Evolutionary conservation across 78 protist genomes (phyloP).

Genomic region (Capsaspora owczarzaki): DNA sequence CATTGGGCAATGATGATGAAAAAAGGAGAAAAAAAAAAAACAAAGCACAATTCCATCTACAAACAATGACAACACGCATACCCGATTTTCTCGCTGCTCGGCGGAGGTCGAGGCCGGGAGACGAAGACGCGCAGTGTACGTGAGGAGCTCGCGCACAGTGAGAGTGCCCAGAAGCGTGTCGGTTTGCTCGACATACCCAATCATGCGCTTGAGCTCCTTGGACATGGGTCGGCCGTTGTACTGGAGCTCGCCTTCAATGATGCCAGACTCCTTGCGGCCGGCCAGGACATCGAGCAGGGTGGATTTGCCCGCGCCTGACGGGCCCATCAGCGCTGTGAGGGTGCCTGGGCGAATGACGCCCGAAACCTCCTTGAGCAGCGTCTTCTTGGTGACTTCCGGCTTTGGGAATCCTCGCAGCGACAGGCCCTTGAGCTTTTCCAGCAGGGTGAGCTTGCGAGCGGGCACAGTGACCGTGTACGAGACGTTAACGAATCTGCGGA

Average conservation of each 20-base stretch:
- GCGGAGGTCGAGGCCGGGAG: constrained; percentile 8
- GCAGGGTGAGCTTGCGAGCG: not conserved
- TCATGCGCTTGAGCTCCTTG: constrained; percentile 12
- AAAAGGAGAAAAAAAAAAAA: too few relatives aligned
- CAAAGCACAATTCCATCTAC: too few relatives aligned
- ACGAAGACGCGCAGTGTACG: constrained; percentile 9
- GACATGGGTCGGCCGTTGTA: constrained; percentile 7
- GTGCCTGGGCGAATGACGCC: constrained; percentile 30
- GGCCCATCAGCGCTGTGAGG: constrained; percentile 44
- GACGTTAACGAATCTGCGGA: not conserved
- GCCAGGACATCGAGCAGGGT: constrained; percentile 35
- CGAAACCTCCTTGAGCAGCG: constrained; percentile 13
- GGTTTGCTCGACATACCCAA: constrained; percentile 2
- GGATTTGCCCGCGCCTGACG: constrained; percentile 52
- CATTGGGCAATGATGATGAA: too few relatives aligned
- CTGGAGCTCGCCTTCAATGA: constrained; percentile 20
- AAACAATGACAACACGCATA: too few relatives aligned
- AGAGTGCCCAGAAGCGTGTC: constrained; percentile 24
- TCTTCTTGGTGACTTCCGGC: constrained; percentile 9
- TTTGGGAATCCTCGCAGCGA: constrained; percentile 22
- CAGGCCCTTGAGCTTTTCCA: constrained; percentile 19
- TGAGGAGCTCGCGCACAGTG: constrained; percentile 12
- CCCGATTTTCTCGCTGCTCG: too few relatives aligned
- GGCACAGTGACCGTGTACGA: constrained; percentile 4
- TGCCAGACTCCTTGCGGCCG: constrained; percentile 29